Base-by-base conservation (phyloP, 129 eudicot genomes). In the Chrysanthemum makinoi region DNA sequence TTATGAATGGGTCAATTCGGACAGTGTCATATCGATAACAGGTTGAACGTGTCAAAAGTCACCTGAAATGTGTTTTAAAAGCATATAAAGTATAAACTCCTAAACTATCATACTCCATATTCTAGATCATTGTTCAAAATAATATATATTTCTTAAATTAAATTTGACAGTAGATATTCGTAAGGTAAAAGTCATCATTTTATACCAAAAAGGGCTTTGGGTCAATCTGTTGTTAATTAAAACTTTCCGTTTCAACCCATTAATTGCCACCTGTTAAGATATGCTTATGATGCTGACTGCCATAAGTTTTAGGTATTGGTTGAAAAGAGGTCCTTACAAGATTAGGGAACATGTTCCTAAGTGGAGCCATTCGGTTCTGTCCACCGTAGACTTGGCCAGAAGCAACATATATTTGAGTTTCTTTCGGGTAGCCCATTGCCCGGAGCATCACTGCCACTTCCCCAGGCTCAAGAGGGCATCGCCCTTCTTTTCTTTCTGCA, bases 351-450 rank as follows among this genome's bases (percentile, higher is more conserved):
- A 93, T 93, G 82, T 93, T 93, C 80, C 98, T 85, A 30, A 93
- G 96, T 44, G 98, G 96, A 50, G 98, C 98, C 98, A 93, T 93
- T 46, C 96, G 91, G 73, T 89, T 93, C 54, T 89, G 96, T 19
- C 98, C 98, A 61, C 98, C 96, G 69, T 93, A 93, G 68, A 93
- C 98, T 83, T 93, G 98, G 56, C 98, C 98, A 55, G 98, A 93
- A 65, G 98, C 98, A 72, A 93, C 98, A 65, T 93, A 93, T 77
- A 93, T 93, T 76, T 87, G 96, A 35, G 98, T 89, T 83, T 93
- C 98, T 84, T 93, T 93, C 0, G 98, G 95, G 57, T 93, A 93
- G 15, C 98, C 98, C 98, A 93, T 93, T 12, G 95, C 98, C 15
- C 96, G 89, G 15, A 93, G 90, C 90, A 89, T 87, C 67, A 93